Base-by-base conservation (phyloP, 345 rosid genomes). In the Conringia planisiliqua region DNA sequence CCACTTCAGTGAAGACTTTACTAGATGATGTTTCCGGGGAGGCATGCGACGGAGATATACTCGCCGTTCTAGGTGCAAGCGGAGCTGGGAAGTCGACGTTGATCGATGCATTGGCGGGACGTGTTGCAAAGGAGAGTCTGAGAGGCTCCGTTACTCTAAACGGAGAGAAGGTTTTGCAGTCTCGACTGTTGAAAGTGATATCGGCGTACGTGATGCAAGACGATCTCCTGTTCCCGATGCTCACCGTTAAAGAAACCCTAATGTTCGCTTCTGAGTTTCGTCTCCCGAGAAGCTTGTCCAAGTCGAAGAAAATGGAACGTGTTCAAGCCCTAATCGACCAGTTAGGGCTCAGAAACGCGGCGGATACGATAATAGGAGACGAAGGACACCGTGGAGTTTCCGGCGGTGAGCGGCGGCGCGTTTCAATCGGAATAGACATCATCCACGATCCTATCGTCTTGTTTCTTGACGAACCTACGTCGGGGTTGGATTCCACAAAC, bases 181-280 rank as follows among this genome's bases (percentile, higher is more conserved):
- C 54, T 22, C 26, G 24, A 4, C 18, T 46, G 65, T 10, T 91
- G 87, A 89, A 87, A 86, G 86, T 82, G 88, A 75, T 89, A 7
- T 91, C 91, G 6, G 89, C 97, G 6, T 89, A 89, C 13, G 95
- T 89, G 42, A 86, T 91, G 95, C 97, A 91, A 89, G 92, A 91
- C n/a, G 92, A 91, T 68, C 91, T 89, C 50, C 85, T 91, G n/a
- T 91, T 91, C 64, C 86, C 97, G 4, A 83, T 55, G 87, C 65
- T 87, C 33, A 87, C 95, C 6, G 97, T 91, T 35, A 80, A 76
- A 26, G 92, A 91, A 83, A 91, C 95, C 10, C 85, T 91, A 67
- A 82, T 83, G 86, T 91, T 91, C 57, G 91, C 97, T 2, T 90
- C 95, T 11, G 89, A 91, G 66, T 83, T 91, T 62, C 78, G 95